Conservation (phyloP, 2,329 filamentous ascomycete genomes). For the Monilinia fructicola region DNA sequence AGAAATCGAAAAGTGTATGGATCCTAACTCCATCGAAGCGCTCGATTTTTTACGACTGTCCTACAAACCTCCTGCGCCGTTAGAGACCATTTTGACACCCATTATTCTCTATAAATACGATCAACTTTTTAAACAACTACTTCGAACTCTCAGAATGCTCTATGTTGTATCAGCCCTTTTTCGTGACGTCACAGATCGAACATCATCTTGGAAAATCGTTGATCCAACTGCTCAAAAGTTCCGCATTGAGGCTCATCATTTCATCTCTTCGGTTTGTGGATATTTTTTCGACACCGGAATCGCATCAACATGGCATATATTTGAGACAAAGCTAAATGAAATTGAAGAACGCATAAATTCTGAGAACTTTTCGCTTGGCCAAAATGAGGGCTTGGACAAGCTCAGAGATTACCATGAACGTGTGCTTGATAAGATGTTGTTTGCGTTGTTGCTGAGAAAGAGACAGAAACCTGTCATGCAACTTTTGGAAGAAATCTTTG, state of each 20-base stretch:
- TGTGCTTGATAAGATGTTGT: conserved; percentile 73
- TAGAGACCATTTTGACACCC: conserved; percentile 72
- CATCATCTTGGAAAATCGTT: conserved; percentile 32
- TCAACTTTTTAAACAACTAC: conserved; percentile 73
- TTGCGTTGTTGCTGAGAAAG: conserved; percentile 69
- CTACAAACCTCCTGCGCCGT: conserved; percentile 72
- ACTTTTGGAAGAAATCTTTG: conserved; percentile 75
- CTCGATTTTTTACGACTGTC: conserved; percentile 90
- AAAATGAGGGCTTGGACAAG: conserved; percentile 61
- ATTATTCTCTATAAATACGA: conserved; percentile 77
- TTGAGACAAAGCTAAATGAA: conserved; percentile 63
- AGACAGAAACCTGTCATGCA: conserved; percentile 71
- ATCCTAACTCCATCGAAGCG: conserved; percentile 79
- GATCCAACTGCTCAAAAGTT: conserved; percentile 51
- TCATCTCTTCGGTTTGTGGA: conserved; percentile 68
- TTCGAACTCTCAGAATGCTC: conserved; percentile 75
- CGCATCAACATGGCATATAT: conserved; percentile 67
- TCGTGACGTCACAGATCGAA: conserved; percentile 52
- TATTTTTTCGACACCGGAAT: conserved; percentile 84
- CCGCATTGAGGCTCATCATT: conserved; percentile 74
- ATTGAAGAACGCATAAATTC: conserved; percentile 58
- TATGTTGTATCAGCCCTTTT: conserved; percentile 69
- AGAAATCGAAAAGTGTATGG: conserved; percentile 80
- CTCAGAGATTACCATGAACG: conserved; percentile 70
- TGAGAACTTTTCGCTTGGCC: conserved; percentile 44